phyloP scores from a whole-genome alignment of 768 basidiomycete genomes.

The Brasilioporus rufonigricans region DNA sequence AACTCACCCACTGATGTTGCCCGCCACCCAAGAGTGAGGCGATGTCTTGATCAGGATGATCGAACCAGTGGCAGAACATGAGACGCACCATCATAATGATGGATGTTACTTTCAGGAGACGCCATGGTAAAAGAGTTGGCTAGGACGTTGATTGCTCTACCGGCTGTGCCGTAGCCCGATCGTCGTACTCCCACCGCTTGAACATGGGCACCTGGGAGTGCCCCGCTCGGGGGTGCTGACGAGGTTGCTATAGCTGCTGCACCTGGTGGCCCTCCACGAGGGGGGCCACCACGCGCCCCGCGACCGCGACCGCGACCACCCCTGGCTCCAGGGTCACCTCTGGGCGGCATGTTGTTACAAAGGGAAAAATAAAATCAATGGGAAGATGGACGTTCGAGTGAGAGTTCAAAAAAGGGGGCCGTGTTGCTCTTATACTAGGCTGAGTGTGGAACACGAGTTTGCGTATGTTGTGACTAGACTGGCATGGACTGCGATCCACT shows the following conservation, averaged over 20 bases:
- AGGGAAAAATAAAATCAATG: not conserved
- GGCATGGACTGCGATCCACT: slow-evolving; percentile 3
- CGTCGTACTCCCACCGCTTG: slow-evolving; percentile 66
- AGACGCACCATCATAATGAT: slow-evolving; percentile 78
- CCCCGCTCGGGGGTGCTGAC: slow-evolving; percentile 33
- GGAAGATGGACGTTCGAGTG: slow-evolving; percentile 20
- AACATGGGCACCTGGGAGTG: slow-evolving; percentile 37
- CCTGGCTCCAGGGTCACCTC: slow-evolving; percentile 23
- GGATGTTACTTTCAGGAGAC: slow-evolving; percentile 61
- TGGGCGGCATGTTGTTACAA: slow-evolving; percentile 39
- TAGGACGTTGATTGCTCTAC: slow-evolving; percentile 39
- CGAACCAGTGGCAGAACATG: slow-evolving; percentile 16
- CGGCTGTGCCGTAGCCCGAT: slow-evolving; percentile 59
- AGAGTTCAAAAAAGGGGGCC: slow-evolving; percentile 6
- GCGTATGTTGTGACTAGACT: slow-evolving; percentile 24
- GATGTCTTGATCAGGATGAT: slow-evolving; percentile 25
- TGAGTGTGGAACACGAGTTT: slow-evolving; percentile 17
- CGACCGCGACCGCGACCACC: slow-evolving; percentile 27
- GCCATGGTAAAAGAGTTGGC: slow-evolving; percentile 66
- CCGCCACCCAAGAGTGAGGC: not conserved
- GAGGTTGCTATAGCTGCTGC: slow-evolving; percentile 11
- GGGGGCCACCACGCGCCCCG: slow-evolving; percentile 28
- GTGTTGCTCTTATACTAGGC: slow-evolving; percentile 20
- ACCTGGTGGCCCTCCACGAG: slow-evolving; percentile 28
- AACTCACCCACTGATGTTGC: slow-evolving; percentile 21